Evolutionary conservation across 352 stramenopile genomes (phyloP), one percentile per base, ranked within the genome.

Genomic region (Peronospora tabacina): DNA sequence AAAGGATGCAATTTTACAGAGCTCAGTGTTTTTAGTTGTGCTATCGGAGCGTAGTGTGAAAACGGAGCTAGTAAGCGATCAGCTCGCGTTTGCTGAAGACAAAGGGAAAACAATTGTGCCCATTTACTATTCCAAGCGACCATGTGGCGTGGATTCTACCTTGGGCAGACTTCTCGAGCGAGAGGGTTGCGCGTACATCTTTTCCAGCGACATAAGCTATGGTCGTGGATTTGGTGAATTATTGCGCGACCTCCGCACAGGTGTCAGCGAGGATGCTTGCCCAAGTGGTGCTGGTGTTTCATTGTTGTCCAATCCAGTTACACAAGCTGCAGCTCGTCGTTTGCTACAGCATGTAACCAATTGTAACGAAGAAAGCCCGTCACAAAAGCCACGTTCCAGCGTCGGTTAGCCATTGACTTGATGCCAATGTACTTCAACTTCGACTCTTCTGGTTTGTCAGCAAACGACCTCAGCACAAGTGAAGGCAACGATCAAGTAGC

Each of bases 31-130:
- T 49, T 48, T 93, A 16, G 77, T 89, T 20, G 70, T 93, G 29
- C 58, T 90, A 9, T 90, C 82, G 15, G 68, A 81, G 39, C 70
- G 85, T 20, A 87, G 68, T 52, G 75, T 79, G 41, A 82, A 85
- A 58, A 89, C 73, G 5, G 81, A 92, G 49, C 61, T 92, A 16
- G 72, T 92, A 42, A 88, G 77, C 53, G 77, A 89, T 55, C 77
- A 91, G 58, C 53, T 89, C n/a, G 80, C 75, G 13, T 91, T 88
- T 45, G 80, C 77, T 2, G 77, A 89, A 55, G 80, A 91, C 52
- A 87, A 87, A 49, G 80, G 74, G 42, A 88, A 87, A 63, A 59
- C 58, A 20, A 82, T 90, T 58, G 71, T 88, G 24, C 78, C 81
- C 1, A 67, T 88, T 19, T 83, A 87, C 52, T 85, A 74, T 36